Evolutionary conservation across 1,284 basidiomycete species (phyloP).

Genomic region (Naganishia sp.): DNA sequence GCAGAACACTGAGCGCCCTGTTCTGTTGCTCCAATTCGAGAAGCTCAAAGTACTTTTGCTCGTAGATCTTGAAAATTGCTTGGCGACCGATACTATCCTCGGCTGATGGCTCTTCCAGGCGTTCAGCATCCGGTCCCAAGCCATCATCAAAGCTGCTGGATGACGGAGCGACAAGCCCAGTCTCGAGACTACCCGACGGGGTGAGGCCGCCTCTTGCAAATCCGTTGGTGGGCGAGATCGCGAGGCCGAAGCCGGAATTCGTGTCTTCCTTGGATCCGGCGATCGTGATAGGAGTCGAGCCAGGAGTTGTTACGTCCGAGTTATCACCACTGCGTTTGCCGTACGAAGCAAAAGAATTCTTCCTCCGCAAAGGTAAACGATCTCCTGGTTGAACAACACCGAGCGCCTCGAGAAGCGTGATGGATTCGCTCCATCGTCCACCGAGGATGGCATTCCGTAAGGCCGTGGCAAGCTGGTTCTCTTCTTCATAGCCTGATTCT

Average conservation of each 20-base stretch:
- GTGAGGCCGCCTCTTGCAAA: slow-evolving; percentile 9
- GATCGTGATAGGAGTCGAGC: slow-evolving; percentile 1
- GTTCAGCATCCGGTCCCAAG: not conserved
- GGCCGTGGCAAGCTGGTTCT: slow-evolving; percentile 72
- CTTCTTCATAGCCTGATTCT: slow-evolving; percentile 89
- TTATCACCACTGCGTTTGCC: slow-evolving; percentile 9
- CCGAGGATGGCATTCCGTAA: slow-evolving; percentile 80
- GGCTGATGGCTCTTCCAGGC: slow-evolving; percentile 3
- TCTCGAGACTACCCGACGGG: slow-evolving; percentile 2
- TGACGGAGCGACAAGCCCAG: not conserved
- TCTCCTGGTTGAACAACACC: slow-evolving; percentile 67
- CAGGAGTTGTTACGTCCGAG: slow-evolving; percentile 6
- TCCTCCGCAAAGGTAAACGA: slow-evolving; percentile 54
- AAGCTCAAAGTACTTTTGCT: slow-evolving; percentile 96
- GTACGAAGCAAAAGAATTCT: slow-evolving; percentile 54
- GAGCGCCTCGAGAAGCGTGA: slow-evolving; percentile 67
- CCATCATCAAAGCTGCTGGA: not conserved
- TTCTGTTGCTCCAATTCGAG: slow-evolving; percentile 80
- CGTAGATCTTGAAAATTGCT: slow-evolving; percentile 81
- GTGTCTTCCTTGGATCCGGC: slow-evolving; percentile 18
- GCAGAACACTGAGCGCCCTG: slow-evolving; percentile 78
- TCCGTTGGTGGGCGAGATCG: slow-evolving; percentile 3
- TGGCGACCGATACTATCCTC: slow-evolving; percentile 58
- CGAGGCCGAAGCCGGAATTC: slow-evolving; percentile 28
- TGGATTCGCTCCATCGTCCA: slow-evolving; percentile 81